Percentiles rank a stretch among this genome's conserved stretches.
phyloP scores from a whole-genome alignment of 768 basidiomycete genomes.

The Kwoniella dejecticola region DNA sequence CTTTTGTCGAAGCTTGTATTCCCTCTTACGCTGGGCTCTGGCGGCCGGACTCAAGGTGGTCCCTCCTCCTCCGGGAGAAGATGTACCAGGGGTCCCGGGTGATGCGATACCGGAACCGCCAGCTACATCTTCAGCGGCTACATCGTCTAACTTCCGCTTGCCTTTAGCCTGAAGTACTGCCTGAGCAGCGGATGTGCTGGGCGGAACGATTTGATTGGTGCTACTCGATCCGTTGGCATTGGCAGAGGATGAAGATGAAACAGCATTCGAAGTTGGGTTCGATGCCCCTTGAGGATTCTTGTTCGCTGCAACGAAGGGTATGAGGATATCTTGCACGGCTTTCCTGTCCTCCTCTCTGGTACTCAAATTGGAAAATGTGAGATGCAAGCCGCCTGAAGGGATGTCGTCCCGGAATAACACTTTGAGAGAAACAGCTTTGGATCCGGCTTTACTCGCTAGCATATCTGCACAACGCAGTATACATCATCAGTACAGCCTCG shows the following conservation, averaged over 20 bases:
- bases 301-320: constrained; percentile 45
- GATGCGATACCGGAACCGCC: no score
- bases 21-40: constrained; percentile 2
- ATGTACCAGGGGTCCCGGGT: constrained; percentile 2
- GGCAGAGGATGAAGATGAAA: constrained; percentile 10
- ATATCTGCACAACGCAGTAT: constrained; percentile 37
- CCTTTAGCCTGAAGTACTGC: constrained; percentile 21
- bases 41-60: constrained; percentile 1
- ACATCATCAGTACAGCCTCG: neutral
- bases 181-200: constrained; percentile 17
- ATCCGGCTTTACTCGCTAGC: constrained; percentile 52
- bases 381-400: constrained; percentile 46
- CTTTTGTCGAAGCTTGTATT: constrained; percentile 26
- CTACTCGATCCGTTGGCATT: no score
- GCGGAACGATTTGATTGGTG: neutral
- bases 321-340: constrained; percentile 48
- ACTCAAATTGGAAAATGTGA: constrained; percentile 47
- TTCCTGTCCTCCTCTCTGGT: constrained; percentile 42
- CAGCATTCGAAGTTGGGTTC: neutral
- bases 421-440: constrained; percentile 49
- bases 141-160: constrained; percentile 43
- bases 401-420: constrained; percentile 52
- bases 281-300: constrained; percentile 23
- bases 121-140: neutral
- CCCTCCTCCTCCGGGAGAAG: no score